Evolutionary conservation across 768 basidiomycete species (phyloP).

Genomic region (Suillus sp.): DNA sequence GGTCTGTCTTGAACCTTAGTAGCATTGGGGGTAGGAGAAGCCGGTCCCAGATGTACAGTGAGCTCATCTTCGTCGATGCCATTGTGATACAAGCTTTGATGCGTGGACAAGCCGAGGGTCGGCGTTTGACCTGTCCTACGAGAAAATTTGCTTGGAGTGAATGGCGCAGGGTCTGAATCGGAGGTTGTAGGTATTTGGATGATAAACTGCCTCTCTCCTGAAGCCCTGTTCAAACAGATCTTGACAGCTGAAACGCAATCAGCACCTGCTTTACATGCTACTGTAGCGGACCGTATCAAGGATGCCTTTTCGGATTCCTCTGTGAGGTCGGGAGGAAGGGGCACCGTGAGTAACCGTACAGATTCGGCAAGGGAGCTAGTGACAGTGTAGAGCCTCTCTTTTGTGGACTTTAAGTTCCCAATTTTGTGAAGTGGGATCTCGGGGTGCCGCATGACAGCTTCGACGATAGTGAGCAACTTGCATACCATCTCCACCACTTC

Average conservation of each 20-base stretch:
- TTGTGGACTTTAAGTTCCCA: conserved; percentile 65
- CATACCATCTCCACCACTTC: conserved; percentile 94
- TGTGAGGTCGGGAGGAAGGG: conserved; percentile 46
- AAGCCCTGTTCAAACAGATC: conserved; percentile 69
- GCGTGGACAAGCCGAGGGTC: conserved; percentile 37
- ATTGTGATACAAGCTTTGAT: conserved; percentile 39
- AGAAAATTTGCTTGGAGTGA: conserved; percentile 52
- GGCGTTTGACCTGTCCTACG: conserved; percentile 33
- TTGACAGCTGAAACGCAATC: conserved; percentile 89
- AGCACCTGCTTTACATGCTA: conserved; percentile 81
- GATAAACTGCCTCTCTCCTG: conserved; percentile 63
- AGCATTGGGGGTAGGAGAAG: conserved; percentile 23
- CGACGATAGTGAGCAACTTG: conserved; percentile 88
- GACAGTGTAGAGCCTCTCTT: conserved; percentile 81
- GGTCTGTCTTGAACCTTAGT: conserved; percentile 41
- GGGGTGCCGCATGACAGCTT: conserved; percentile 80
- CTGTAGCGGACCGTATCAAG: conserved; percentile 83
- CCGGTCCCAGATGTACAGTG: conserved; percentile 52
- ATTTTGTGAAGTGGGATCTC: conserved; percentile 66
- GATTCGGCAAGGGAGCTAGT: conserved; percentile 88
- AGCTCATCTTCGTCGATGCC: conserved; percentile 60
- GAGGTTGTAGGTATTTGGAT: conserved; percentile 59
- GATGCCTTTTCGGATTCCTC: conserved; percentile 84
- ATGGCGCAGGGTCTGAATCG: conserved; percentile 45
- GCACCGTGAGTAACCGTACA: conserved; percentile 72